phyloP scores from a whole-genome alignment of 331 rosid genomes.

The Arachis monticola region DNA sequence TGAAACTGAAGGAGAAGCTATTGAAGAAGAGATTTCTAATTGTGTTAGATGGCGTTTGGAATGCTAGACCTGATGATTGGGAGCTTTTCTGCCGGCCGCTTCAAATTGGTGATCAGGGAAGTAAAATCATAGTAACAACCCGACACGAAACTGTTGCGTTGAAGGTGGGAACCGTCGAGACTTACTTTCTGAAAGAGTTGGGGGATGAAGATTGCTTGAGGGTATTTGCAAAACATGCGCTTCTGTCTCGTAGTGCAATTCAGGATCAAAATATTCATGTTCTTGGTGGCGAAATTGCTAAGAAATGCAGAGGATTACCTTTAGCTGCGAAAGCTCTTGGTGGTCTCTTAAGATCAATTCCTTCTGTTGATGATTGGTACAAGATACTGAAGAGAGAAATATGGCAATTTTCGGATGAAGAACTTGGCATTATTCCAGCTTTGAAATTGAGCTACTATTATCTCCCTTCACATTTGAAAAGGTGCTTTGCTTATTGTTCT shows the following conservation, averaged over 20 bases:
- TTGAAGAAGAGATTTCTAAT: neutral
- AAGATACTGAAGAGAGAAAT: conserved; percentile 18
- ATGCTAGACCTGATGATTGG: conserved; percentile 15
- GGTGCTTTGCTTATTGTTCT: conserved; percentile 48
- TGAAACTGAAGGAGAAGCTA: neutral
- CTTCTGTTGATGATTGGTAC: neutral
- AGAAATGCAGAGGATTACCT: conserved; percentile 28
- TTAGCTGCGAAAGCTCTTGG: conserved; percentile 40
- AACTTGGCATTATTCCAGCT: conserved; percentile 30
- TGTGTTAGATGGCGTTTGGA: conserved; percentile 35
- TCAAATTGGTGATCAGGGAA: neutral
- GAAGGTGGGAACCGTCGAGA: neutral
- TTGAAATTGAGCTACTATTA: conserved; percentile 38
- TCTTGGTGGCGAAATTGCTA: conserved; percentile 29
- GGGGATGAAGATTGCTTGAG: conserved; percentile 42
- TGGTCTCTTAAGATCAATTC: conserved; percentile 10
- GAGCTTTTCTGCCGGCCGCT: conserved; percentile 5
- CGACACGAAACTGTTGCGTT: conserved; percentile 10
- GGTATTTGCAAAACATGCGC: conserved; percentile 39
- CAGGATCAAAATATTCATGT: neutral
- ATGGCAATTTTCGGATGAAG: conserved; percentile 14
- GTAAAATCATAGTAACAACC: conserved; percentile 33
- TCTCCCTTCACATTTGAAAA: conserved; percentile 41
- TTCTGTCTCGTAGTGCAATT: neutral
- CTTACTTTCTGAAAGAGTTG: conserved; percentile 4